Conservation (phyloP, 371 early-diverging fungal genomes). For the Lichtheimia hyalospora region DNA sequence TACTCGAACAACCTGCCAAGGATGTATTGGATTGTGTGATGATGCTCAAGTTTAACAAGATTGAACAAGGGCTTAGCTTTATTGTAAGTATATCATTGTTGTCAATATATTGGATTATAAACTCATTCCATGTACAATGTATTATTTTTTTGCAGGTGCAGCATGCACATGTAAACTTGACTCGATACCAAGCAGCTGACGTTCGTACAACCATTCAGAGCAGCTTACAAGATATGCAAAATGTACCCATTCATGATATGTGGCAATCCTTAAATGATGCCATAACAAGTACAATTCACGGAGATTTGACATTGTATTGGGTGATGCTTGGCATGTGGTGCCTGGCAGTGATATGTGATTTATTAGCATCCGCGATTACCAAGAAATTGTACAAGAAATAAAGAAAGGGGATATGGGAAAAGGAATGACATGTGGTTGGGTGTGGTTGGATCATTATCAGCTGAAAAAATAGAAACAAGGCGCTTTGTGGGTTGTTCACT, state of each 20-base stretch:
- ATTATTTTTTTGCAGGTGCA: constrained; percentile 1
- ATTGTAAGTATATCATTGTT: constrained; percentile 29
- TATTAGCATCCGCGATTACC: no score
- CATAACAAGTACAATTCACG: no score
- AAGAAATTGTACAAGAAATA: no score
- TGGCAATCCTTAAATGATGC: no score
- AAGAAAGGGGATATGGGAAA: no score
- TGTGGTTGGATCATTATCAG: no score
- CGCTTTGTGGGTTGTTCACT: no score
- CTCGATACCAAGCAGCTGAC: constrained; percentile 5
- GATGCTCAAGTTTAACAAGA: constrained; percentile 27
- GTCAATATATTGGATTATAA: background rate
- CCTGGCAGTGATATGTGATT: no score
- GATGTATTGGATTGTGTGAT: constrained; percentile 36
- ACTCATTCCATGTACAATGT: background rate
- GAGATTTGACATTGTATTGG: constrained; percentile 3
- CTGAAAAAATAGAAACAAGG: no score
- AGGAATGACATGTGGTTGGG: no score
- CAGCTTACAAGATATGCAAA: background rate
- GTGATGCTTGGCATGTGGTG: constrained; percentile 4
- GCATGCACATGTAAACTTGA: constrained; percentile 14
- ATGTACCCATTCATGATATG: no score
- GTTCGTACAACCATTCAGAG: background rate
- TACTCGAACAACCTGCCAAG: constrained; percentile 29
- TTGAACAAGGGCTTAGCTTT: constrained; percentile 42